These are phyloP conservation scores for Pugionium cornutum DNA, from an alignment of 345 rosid species.

Conservation along the genomic window DNA sequence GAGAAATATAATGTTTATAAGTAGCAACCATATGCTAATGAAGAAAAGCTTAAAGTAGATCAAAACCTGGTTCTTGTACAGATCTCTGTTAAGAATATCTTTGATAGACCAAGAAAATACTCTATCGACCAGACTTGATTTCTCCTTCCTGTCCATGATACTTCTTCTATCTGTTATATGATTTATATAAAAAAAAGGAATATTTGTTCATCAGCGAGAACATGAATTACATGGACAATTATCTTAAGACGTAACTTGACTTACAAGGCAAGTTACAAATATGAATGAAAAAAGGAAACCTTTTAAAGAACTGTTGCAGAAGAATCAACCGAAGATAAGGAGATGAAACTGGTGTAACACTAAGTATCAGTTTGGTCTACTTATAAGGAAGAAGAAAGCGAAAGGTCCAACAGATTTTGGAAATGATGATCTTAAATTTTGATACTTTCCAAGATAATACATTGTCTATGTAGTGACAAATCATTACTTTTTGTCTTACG, in stretches of 20 bases:
- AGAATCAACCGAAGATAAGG: not conserved
- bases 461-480: not conserved
- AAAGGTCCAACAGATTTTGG: slow-evolving; percentile 21
- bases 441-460: slow-evolving; percentile 19
- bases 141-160: not conserved
- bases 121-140: slow-evolving; percentile 7
- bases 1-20: not conserved
- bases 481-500: not conserved
- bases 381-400: slow-evolving; percentile 13
- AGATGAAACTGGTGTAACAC: not conserved
- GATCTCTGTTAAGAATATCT: slow-evolving; percentile 41
- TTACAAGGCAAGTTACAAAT: not conserved
- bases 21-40: not conserved
- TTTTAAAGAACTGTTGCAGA: not conserved
- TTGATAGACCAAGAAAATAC: slow-evolving; percentile 46
- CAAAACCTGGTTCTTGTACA: slow-evolving; percentile 35
- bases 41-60: not conserved
- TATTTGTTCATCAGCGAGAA: not conserved
- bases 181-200: no score
- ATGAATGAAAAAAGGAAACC: not conserved
- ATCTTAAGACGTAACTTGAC: not conserved
- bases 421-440: not conserved
- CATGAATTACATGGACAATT: not conserved
- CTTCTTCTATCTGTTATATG: slow-evolving; percentile 12
- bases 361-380: not conserved